Base-by-base conservation (phyloP, 495 filamentous ascomycete genomes). In the Choiromyces venosus region DNA sequence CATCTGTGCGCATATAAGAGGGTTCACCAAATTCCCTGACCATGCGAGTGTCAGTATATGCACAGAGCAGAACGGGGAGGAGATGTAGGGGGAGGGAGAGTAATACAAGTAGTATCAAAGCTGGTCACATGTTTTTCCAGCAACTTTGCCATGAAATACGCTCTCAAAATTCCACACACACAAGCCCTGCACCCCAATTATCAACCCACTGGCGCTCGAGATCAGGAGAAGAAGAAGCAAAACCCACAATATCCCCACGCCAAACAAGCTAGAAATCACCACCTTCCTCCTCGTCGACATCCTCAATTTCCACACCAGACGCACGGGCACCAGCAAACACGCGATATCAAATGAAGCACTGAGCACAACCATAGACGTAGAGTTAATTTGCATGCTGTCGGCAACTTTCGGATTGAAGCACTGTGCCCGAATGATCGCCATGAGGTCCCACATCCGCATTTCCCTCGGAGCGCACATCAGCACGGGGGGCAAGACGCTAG, bases 401-500 rank as follows among this genome's bases (percentile, higher is more conserved):
- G 12, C 52, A 61, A 61, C 12, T 14, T 33, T 33, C 29, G 52
- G 52, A n/a, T 33, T n/a, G 25, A 61, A 4, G 52, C 52, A 61
- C 25, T 33, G 52, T 29, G 52, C 52, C 25, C 25, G 25, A 14
- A 33, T 33, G 9, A 61, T 16, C 25, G 52, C 52, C 52, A 61
- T 61, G 25, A 61, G 25, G 52, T 61, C 52, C 52, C 52, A 61
- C 52, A 61, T 61, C 25, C 52, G 52, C 52, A 61, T 61, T 12
- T 61, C 52, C 25, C 52, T 61, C 52, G 52, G 52, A 16, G 52
- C 52, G n/a, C 52, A 61, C 52, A 61, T 61, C 25, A 61, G 52
- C 25, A 16, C 52, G 52, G 52, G 52, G 8, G 52, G 52, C 10
- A 61, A 25, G 52, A 61, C 25, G 25, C 3, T 33, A 25, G 52